Base-by-base conservation (phyloP, 2,329 filamentous ascomycete genomes). In the Sarocladiaceae sp. region DNA sequence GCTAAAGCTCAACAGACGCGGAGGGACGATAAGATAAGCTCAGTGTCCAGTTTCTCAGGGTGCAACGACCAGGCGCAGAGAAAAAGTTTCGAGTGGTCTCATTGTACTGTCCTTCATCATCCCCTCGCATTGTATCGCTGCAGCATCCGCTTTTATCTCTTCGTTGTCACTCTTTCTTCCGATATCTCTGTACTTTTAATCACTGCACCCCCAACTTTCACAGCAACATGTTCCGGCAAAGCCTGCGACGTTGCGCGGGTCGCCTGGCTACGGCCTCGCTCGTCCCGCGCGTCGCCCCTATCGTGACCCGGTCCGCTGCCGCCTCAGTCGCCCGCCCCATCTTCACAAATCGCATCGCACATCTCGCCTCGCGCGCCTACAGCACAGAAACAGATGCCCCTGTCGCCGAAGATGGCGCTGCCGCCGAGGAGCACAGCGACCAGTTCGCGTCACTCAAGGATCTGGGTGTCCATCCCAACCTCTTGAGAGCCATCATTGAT, bases 401-500 rank as follows among this genome's bases (percentile, higher is more conserved):
- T 10, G 50, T 51, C 33, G 56, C 57, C 11, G 45, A 52, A 9
- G 24, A 48, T 3, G 48, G 53, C 31, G 45, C 42, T 19, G 20
- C 56, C 9, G 45, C 53, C 2, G 59, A 52, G n/a, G n/a, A n/a
- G 12, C 55, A 58, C 11, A 40, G 64, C 44, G 61, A 63, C 19
- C 56, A 59, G 4, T 80, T 80, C 51, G 51, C 50, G 10, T 69
- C 76, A 2, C 63, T 80, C 10, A 32, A 50, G 3, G 47, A 55
- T 1, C 51, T 72, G 15, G 73, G 71, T 24, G 76, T 95, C 33
- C 72, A 90, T 57, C 58, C 65, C 19, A 78, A 72, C 47, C 65
- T 96, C 43, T 72, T 95, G 50, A 58, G 71, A 3, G 75, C 83
- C 20, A 81, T 98, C 54, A 85, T 78, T 2, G 54, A 76, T 4